These are phyloP conservation scores for Daucus carota DNA, from an alignment of 129 eudicot genomes.

Conservation along the genomic window DH1_v3.0 NC_030389.2:2915501-2916000, in stretches of 20 bases:
- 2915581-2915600: background rate
- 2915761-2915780: constrained; percentile 97
- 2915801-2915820: background rate
- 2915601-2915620: background rate
- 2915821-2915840: background rate
- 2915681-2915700: background rate
- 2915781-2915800: constrained; percentile 74
- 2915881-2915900: background rate
- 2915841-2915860: background rate
- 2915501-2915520: background rate
- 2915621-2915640: background rate
- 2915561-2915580: background rate
- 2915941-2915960: background rate
- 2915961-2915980: background rate
- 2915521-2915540: background rate
- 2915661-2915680: background rate
- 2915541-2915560: background rate
- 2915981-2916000: background rate
- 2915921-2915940: too few relatives aligned
- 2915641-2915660: background rate
- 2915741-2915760: constrained; percentile 83
- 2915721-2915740: constrained; percentile 89
- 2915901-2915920: background rate
- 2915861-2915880: background rate
- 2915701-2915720: constrained; percentile 52